phyloP scores from a whole-genome alignment of 139 green algal genomes.

The Coelastrella sp. region DNA sequence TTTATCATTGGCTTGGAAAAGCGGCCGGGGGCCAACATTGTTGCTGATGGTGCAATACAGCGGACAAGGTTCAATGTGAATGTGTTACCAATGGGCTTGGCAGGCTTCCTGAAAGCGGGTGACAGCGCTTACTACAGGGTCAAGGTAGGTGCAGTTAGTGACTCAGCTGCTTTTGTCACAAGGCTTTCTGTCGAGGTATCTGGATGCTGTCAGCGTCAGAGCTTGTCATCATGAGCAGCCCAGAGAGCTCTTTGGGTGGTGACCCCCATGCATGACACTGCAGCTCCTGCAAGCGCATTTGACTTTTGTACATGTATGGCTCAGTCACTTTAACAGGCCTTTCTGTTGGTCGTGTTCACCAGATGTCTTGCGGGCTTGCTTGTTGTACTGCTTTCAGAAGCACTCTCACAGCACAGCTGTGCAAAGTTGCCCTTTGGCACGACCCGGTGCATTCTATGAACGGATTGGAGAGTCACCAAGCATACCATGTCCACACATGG shows the following conservation, averaged over 20 bases:
- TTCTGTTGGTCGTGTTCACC: too few relatives aligned
- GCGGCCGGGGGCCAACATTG: slow-evolving; percentile 5
- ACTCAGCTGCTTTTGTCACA: not conserved
- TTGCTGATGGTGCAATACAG: slow-evolving; percentile 5
- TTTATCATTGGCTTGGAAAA: slow-evolving; percentile 1
- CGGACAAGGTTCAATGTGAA: not conserved
- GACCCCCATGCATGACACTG: too few relatives aligned
- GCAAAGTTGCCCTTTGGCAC: too few relatives aligned
- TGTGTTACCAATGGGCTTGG: slow-evolving; percentile 18
- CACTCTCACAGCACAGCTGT: too few relatives aligned
- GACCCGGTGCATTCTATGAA: too few relatives aligned
- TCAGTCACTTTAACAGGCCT: not conserved
- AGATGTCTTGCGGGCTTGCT: too few relatives aligned
- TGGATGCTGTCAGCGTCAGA: not conserved
- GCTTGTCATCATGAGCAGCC: not conserved
- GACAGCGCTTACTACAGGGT: slow-evolving; percentile 21
- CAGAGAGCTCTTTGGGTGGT: not conserved
- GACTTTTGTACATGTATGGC: not conserved
- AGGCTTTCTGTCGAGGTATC: not conserved
- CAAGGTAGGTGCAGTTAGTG: slow-evolving; percentile 1
- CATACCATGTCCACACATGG: too few relatives aligned
- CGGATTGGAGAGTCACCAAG: too few relatives aligned
- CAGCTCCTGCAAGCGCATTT: too few relatives aligned
- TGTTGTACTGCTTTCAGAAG: too few relatives aligned
- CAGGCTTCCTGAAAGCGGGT: not conserved